Base-by-base conservation (phyloP, 495 filamentous ascomycete species). In the Hypoxylon trugodes region DNA sequence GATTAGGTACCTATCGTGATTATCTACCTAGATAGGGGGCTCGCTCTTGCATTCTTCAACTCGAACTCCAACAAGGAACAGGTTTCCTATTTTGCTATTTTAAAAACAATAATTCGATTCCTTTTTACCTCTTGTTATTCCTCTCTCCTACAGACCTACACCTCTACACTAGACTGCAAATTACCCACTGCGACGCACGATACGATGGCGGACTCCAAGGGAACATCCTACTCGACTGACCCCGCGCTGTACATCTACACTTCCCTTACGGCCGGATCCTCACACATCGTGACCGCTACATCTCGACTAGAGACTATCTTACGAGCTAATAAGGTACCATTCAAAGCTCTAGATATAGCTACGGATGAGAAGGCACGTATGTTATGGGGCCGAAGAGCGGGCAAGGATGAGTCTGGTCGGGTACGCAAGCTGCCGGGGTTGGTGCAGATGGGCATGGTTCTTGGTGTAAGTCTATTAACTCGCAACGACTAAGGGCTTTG, bases 221-320 rank as follows among this genome's bases (percentile, higher is more conserved):
- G 68, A 28, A 26, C 74, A 25, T 69, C 85, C 37, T 90, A 88
- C 77, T 87, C 88, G 54, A 82, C 84, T 47, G 91, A 96, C 77
- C 84, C 89, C 6, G 88, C 89, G 16, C 87, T 97, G 33, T 97
- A 93, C 78, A 87, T 97, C 70, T 96, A 93, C 80, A 96, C 93
- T 51, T 96, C 92, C 65, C 82, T 97, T 19, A 96, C 93, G n/a
- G 90, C 93, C 53, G 93, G 93, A 62, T 96, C 92, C 4, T 96
- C 93, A 24, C 92, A 96, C 76, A 97, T 98, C 76, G 87, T 97
- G 66, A 98, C 95, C 32, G 95, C 96, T 2, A 99, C 95, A 0
- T 91, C 93, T 19, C 89, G 96, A 30, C 81, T 99, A 50, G 94
- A 98, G 77, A 97, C 93, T 15, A 96, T 99, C 73, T 86, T 99